Base-by-base conservation (phyloP, 2,329 filamentous ascomycete genomes). In the Aureobasidium sp. region DNA sequence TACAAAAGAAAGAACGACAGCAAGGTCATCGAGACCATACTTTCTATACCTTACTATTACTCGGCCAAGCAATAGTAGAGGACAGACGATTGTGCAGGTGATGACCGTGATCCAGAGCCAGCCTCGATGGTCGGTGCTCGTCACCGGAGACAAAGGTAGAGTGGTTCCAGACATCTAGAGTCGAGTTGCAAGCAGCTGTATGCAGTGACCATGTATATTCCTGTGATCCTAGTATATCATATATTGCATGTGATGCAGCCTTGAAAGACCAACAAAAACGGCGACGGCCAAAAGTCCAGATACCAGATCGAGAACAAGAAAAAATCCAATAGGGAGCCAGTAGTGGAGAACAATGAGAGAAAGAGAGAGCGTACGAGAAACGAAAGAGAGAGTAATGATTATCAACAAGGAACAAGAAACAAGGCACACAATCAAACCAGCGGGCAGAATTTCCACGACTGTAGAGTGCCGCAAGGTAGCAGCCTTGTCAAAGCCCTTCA, bases 61-160 rank as follows among this genome's bases (percentile, higher is more conserved):
- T 48, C 55, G 29, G 14, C 41, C 37, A 7, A 48, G 20, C 2
- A 59, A 14, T 8, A 48, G 9, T 12, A 25, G 14, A 29, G 55
- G 41, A 20, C 42, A 59, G 6, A 48, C 29, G 20, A 39, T 42
- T 29, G 29, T 59, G 55, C 55, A 48, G 14, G 22, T 36, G 6
- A 59, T 47, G 44, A 59, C 42, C 3, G 55, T 48, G 4, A 59
- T 48, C 55, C 55, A 59, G 15, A 59, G 44, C 41, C 44, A 48
- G 22, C 42, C 42, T 25, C 42, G 55, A 17, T 59, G 55, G 39
- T 59, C 44, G 2, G 55, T 59, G 12, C 14, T 29, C 5, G 55
- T 59, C 20, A 59, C 34, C 25, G 42, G 15, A 27, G 42, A 31
- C 2, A 59, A 22, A 20, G 29, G n/a, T 14, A 8, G 12, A 15